Evolutionary conservation across 805 yeast genomes (phyloP).

Genomic region (Candida methanosorbosa): DNA sequence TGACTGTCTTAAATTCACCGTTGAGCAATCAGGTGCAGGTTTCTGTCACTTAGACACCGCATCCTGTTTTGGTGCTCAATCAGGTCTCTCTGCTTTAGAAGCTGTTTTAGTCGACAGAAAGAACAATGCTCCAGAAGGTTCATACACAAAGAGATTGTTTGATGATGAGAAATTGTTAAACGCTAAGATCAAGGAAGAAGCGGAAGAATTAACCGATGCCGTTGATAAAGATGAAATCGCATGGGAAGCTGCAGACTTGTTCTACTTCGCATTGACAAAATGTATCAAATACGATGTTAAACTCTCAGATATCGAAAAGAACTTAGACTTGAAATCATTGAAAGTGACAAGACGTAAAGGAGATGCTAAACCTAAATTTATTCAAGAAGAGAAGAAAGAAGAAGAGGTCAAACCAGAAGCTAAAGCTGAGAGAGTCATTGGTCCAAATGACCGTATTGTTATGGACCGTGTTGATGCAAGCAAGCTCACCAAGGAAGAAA

Average conservation of each 20-base stretch:
- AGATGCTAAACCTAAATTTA: constrained; percentile 83
- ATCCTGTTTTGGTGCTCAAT: constrained; percentile 72
- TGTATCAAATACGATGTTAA: constrained; percentile 67
- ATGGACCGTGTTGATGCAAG: constrained; percentile 41
- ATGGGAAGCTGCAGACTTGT: constrained; percentile 95
- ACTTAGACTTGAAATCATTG: constrained; percentile 72
- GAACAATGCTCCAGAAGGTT: constrained; percentile 73
- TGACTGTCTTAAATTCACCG: constrained; percentile 82
- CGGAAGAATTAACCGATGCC: constrained; percentile 92
- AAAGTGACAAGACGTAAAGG: constrained; percentile 93
- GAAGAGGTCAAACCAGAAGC: constrained; percentile 7
- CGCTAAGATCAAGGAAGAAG: constrained; percentile 92
- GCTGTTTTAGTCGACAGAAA: constrained; percentile 54
- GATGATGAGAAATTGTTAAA: constrained; percentile 63
- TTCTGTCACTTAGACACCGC: constrained; percentile 83
- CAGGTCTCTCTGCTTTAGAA: constrained; percentile 66
- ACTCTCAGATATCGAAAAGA: constrained; percentile 71
- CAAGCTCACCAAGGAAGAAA: constrained; percentile 31
- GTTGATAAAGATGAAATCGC: constrained; percentile 56
- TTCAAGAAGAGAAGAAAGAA: constrained; percentile 22
- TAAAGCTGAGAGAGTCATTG: constrained; percentile 16
- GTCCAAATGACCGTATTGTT: constrained; percentile 31
- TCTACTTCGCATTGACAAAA: constrained; percentile 46
- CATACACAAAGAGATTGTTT: constrained; percentile 88
- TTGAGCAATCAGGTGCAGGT: constrained; percentile 78